Evolutionary conservation across 2,329 filamentous ascomycete species (phyloP).

Genomic region (Phoma sp.): DNA sequence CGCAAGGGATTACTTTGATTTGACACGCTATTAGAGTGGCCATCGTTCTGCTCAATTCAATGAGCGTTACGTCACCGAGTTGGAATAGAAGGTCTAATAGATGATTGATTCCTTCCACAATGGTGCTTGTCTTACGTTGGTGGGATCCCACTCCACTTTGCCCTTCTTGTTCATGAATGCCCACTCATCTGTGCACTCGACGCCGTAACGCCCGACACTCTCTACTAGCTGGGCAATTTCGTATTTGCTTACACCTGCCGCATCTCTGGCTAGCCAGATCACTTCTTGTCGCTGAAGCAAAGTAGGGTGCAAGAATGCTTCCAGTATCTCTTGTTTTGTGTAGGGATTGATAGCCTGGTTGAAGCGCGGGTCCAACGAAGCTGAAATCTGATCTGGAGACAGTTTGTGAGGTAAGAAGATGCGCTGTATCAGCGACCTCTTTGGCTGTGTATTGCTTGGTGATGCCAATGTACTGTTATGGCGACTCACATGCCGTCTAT

Average conservation of each 20-base stretch:
- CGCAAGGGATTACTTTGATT: too few species aligned
- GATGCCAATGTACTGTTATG: neutral
- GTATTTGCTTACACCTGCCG: neutral
- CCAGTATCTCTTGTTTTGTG: slow-evolving; percentile 17
- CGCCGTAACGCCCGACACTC: neutral
- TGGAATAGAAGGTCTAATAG: neutral
- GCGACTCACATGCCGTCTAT: neutral
- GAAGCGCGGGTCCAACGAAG: slow-evolving; percentile 16
- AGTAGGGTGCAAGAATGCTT: slow-evolving; percentile 24
- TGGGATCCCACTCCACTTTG: neutral
- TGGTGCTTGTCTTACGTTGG: neutral
- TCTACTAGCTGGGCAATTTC: neutral
- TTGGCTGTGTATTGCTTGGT: neutral
- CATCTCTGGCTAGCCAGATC: slow-evolving; percentile 15
- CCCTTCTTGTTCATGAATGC: neutral
- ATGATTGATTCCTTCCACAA: neutral
- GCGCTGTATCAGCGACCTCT: neutral
- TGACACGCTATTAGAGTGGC: too few species aligned
- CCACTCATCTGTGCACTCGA: neutral
- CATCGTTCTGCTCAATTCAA: too few species aligned
- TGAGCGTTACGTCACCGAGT: too few species aligned
- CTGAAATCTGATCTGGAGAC: slow-evolving; percentile 16
- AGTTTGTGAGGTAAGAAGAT: slow-evolving; percentile 15
- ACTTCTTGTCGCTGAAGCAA: slow-evolving; percentile 15
- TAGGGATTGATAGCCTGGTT: slow-evolving; percentile 16